A percentile compares a stretch with the other conserved stretches of the same genome.
Conservation (phyloP, 2,329 filamentous ascomycete species). For the Colletotrichum agaves region DNA sequence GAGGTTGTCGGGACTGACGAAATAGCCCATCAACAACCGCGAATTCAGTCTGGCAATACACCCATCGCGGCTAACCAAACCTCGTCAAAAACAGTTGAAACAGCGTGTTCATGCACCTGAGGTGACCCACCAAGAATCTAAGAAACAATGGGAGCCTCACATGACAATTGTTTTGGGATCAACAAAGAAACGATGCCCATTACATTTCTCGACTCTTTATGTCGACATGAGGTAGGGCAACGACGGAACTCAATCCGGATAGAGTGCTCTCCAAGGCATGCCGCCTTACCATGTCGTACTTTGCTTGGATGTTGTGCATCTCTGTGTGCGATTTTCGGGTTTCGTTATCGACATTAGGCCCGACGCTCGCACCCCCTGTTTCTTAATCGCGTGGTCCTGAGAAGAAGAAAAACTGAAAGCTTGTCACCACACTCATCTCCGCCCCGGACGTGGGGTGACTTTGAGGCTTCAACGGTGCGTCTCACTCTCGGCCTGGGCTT, state of each 20-base stretch:
- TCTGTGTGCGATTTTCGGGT: background rate
- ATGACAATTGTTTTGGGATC: slow-evolving; percentile 15
- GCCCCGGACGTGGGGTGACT: slow-evolving; percentile 6
- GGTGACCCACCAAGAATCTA: background rate
- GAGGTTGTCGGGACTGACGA: background rate
- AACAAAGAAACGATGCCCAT: background rate
- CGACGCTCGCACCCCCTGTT: slow-evolving; percentile 14
- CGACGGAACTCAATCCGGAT: slow-evolving; percentile 13
- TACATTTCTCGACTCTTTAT: background rate
- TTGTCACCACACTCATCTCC: background rate
- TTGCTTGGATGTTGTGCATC: slow-evolving; percentile 3
- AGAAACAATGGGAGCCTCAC: slow-evolving; percentile 18
- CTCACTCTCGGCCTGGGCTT: slow-evolving; percentile 24
- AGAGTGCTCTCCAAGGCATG: background rate
- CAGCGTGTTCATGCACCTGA: slow-evolving; percentile 23
- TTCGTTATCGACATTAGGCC: slow-evolving; percentile 5
- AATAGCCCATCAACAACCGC: background rate
- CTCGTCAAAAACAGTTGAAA: slow-evolving; percentile 27
- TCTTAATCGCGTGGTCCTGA: slow-evolving; percentile 9
- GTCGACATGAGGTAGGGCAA: background rate
- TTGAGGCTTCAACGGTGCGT: slow-evolving; percentile 32
- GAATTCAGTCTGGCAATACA: background rate
- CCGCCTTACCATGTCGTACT: background rate
- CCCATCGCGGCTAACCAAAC: slow-evolving; percentile 14
- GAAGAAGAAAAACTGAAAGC: background rate